Base-by-base conservation (phyloP, 2,329 filamentous ascomycete genomes). In the Zalaria sp. region DNA sequence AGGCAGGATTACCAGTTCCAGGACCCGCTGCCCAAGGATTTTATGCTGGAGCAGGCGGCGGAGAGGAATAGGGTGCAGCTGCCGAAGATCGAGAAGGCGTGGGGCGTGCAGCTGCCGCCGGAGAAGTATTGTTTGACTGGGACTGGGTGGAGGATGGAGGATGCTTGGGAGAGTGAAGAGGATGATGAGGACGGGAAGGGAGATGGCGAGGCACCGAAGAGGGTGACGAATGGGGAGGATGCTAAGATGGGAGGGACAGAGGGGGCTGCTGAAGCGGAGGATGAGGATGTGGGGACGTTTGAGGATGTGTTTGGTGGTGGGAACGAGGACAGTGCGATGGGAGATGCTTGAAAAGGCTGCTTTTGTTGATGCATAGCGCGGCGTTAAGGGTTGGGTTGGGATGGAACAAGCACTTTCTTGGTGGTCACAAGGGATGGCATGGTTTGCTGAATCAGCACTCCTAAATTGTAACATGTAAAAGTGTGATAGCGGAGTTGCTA, bases 21-120 rank as follows among this genome's bases (percentile, higher is more conserved):
- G 66, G 72, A 47, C 62, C 73, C 47, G 67, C 71, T 54, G 65
- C 73, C 75, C 1, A 88, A 88, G 56, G 83, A 89, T 49, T 87
- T 82, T 59, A 69, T 88, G 65, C 64, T 79, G 43, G 81, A 87
- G 57, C 66, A 86, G n/a, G 83, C 82, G 8, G 68, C 72, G 47
- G 77, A 82, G 55, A 66, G 79, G 48, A 87, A 87, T 62, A 75
- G 74, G 51, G 67, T 81, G 27, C 72, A 71, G 1, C 61, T 87
- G 47, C 72, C 72, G 34, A 61, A 67, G 49, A 68, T 75, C n/a
- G 68, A 73, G 47, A 61, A 71, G 37, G 67, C 70, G 38, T 75
- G 67, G 51, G 76, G 75, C 3, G 62, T 79, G 44, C 62, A 74
- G 43, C 54, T 80, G 52, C 77, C 77, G 46, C 71, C 72, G 9